A percentile compares a stretch with the other conserved stretches of the same genome.
Evolutionary conservation across 805 yeast species (phyloP).

Genomic region (Barnettozyma populi): DNA sequence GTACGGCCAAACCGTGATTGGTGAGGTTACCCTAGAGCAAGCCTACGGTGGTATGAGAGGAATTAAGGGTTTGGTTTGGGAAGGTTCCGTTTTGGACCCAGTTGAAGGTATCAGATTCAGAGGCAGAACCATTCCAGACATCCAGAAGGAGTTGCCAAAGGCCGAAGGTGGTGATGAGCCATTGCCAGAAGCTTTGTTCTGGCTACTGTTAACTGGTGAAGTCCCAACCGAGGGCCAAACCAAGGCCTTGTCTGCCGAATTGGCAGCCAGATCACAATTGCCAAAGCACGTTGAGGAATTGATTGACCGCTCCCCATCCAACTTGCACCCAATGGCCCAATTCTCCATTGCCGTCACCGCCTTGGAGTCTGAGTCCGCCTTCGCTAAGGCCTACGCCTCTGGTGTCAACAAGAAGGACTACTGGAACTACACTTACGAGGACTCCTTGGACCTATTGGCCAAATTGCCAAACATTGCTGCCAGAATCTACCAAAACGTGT

Average conservation of each 20-base stretch:
- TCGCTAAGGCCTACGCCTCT: slow-evolving; percentile 78
- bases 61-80: slow-evolving; percentile 81
- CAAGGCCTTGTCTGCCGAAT: slow-evolving; percentile 64
- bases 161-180: slow-evolving; percentile 61
- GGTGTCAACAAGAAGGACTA: slow-evolving; percentile 80
- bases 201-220: slow-evolving; percentile 81
- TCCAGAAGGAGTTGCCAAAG: slow-evolving; percentile 69
- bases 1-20: slow-evolving; percentile 71
- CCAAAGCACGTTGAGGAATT: slow-evolving; percentile 75
- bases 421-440: slow-evolving; percentile 83
- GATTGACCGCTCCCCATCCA: slow-evolving; percentile 67
- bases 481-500: slow-evolving; percentile 77
- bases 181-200: slow-evolving; percentile 76
- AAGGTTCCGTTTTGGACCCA: slow-evolving; percentile 81
- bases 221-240: slow-evolving; percentile 70
- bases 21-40: slow-evolving; percentile 70
- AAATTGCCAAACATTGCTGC: slow-evolving; percentile 79
- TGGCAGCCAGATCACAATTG: slow-evolving; percentile 70
- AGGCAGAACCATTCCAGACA: slow-evolving; percentile 77
- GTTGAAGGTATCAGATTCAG: slow-evolving; percentile 84
- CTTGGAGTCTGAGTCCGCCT: slow-evolving; percentile 75
- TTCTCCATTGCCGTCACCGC: slow-evolving; percentile 79
- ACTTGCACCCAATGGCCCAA: slow-evolving; percentile 88
- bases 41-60: slow-evolving; percentile 93
- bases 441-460: slow-evolving; percentile 73